A percentile compares a stretch with the other conserved stretches of the same genome.
phyloP scores from a whole-genome alignment of 768 basidiomycete genomes.

The Termitomyces sp. region DNA sequence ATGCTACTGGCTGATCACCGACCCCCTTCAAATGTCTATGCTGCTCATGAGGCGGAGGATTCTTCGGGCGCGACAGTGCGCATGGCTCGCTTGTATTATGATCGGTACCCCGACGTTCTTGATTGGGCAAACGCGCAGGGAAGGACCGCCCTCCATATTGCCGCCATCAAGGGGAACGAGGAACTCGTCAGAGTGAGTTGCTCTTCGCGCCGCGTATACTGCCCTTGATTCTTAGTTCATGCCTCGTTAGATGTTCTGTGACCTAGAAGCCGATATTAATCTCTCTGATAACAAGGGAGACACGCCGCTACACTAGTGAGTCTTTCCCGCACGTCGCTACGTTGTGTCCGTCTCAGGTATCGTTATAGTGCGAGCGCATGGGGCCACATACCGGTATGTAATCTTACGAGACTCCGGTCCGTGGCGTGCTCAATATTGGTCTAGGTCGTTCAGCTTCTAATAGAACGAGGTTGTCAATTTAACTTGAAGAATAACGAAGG shows the following conservation, averaged over 20 bases:
- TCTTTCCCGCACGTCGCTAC: constrained; percentile 15
- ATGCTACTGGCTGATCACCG: constrained; percentile 88
- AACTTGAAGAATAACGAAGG: constrained; percentile 85
- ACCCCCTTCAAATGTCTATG: constrained; percentile 46
- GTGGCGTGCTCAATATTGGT: constrained; percentile 10
- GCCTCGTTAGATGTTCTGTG: constrained; percentile 76
- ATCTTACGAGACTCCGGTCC: constrained; percentile 5
- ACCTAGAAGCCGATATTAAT: constrained; percentile 87
- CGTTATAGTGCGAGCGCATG: constrained; percentile 74
- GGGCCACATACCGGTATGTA: constrained; percentile 74
- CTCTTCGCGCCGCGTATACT: constrained; percentile 9
- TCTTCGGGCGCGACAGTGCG: constrained; percentile 70
- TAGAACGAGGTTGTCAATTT: constrained; percentile 86
- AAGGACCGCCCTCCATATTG: constrained; percentile 87
- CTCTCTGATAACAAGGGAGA: constrained; percentile 90
- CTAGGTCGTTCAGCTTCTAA: constrained; percentile 79
- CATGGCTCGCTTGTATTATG: constrained; percentile 85
- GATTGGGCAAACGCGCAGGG: constrained; percentile 93
- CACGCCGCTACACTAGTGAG: constrained; percentile 90
- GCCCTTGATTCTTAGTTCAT: background rate
- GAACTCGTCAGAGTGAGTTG: constrained; percentile 74
- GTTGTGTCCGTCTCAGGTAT: constrained; percentile 9
- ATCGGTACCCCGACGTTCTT: constrained; percentile 81
- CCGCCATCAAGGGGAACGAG: constrained; percentile 85
- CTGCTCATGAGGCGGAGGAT: constrained; percentile 50